phyloP scores from a whole-genome alignment of 192 early-diverging fungal species.

The Pilaira anomala region DNA sequence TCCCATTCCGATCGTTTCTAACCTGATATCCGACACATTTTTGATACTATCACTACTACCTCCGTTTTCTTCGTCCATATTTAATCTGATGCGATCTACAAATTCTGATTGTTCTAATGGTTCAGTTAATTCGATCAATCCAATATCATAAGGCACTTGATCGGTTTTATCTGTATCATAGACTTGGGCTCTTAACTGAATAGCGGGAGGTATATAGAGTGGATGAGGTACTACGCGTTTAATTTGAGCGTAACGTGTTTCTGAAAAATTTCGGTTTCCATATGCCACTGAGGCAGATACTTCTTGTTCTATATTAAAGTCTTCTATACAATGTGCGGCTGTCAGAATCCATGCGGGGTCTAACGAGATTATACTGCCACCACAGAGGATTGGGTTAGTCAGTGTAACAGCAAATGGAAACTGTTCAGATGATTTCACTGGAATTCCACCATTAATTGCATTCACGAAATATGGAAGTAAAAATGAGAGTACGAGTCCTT shows the following conservation, averaged over 20 bases:
- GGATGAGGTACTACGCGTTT: conserved; percentile 7
- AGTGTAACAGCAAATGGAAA: conserved; percentile 16
- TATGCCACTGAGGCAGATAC: conserved; percentile 2
- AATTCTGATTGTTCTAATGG: background rate
- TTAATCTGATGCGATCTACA: background rate
- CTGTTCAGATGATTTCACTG: background rate
- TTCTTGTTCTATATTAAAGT: background rate
- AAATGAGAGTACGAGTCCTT: background rate
- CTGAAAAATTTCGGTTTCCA: background rate
- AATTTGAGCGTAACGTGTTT: conserved; percentile 1
- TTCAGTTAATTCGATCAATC: conserved; percentile 6
- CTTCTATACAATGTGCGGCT: conserved; percentile 18
- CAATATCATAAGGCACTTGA: conserved; percentile 16
- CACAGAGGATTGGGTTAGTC: conserved; percentile 7
- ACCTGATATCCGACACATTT: background rate
- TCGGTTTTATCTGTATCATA: background rate
- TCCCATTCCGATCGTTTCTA: conserved; percentile 16
- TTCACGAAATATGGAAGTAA: background rate
- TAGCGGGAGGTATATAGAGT: background rate
- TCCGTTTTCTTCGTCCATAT: background rate
- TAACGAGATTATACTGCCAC: conserved; percentile 13
- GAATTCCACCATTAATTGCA: background rate
- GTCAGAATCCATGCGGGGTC: conserved; percentile 14
- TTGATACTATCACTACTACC: no score
- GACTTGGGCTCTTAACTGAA: background rate